Conservation (phyloP, 2,329 filamentous ascomycete genomes). For the Lachnellula arida region DNA sequence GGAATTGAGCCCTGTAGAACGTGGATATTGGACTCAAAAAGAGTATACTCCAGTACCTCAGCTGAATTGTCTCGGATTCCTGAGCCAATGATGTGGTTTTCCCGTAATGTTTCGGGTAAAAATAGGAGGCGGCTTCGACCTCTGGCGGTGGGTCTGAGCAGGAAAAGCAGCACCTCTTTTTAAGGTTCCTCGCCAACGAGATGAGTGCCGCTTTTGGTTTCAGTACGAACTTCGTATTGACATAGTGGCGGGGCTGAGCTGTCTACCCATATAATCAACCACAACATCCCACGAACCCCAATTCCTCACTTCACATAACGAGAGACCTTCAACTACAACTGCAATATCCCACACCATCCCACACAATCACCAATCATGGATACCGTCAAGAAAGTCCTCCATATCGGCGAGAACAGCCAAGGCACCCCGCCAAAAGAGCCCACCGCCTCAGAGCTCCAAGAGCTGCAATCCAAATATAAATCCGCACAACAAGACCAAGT, state of each 20-base stretch:
- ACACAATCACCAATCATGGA: constrained; percentile 25
- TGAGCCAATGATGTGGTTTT: background rate
- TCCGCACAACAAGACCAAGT: constrained; percentile 76
- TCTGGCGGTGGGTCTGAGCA: background rate
- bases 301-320: background rate
- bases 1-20: background rate
- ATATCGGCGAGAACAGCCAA: constrained; percentile 29
- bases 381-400: constrained; percentile 42
- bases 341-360: background rate
- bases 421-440: constrained; percentile 31
- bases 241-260: constrained; percentile 23
- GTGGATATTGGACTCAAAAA: background rate
- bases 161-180: too few species aligned
- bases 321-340: background rate
- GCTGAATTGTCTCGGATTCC: background rate
- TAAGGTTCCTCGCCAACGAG: too few species aligned
- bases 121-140: constrained; percentile 15
- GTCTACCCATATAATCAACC: constrained; percentile 7
- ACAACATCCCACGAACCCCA: constrained; percentile 5
- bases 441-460: constrained; percentile 38
- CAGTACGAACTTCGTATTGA: constrained; percentile 1
- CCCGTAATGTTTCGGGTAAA: constrained; percentile 3
- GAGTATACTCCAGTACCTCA: background rate
- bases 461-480: constrained; percentile 66
- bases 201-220: too few species aligned